Conservation (phyloP, 2,329 filamentous ascomycete species). For the Knufia fluminis region DNA sequence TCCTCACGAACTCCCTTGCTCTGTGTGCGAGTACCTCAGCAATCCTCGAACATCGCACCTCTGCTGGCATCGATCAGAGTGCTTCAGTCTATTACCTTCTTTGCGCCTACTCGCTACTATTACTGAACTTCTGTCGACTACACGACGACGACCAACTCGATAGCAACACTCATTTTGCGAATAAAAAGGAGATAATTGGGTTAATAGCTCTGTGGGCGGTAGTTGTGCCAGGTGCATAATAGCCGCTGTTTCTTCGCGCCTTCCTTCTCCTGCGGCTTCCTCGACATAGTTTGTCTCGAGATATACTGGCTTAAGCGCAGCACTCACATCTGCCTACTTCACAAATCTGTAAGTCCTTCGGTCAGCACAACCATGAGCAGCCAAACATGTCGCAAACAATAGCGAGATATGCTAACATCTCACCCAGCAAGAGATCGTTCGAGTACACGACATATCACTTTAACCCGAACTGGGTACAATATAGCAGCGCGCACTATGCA, state of each 20-base stretch:
- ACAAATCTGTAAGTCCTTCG: background rate
- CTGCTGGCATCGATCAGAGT: background rate
- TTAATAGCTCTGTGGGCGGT: background rate
- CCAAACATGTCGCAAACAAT: constrained; percentile 12
- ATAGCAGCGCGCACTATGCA: constrained; percentile 3
- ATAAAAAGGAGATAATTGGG: background rate
- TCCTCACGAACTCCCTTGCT: background rate
- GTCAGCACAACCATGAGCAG: background rate
- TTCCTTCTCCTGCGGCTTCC: background rate
- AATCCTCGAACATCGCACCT: background rate
- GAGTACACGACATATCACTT: constrained; percentile 15
- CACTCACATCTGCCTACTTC: background rate
- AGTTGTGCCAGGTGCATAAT: constrained; percentile 1
- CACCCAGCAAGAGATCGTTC: constrained; percentile 22
- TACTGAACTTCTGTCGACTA: background rate
- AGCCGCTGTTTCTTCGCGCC: constrained; percentile 5
- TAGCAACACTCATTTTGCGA: background rate
- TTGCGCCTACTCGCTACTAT: background rate
- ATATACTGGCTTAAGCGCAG: background rate
- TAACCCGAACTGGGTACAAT: background rate
- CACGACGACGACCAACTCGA: constrained; percentile 5
- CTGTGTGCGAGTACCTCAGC: background rate
- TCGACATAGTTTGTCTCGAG: constrained; percentile 1
- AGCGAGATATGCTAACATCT: constrained; percentile 17
- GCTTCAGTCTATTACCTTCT: background rate